A percentile compares a stretch with the other conserved stretches of the same genome.
Conservation (phyloP, 2,329 filamentous ascomycete genomes). For the Exophiala oligosperma region DNA sequence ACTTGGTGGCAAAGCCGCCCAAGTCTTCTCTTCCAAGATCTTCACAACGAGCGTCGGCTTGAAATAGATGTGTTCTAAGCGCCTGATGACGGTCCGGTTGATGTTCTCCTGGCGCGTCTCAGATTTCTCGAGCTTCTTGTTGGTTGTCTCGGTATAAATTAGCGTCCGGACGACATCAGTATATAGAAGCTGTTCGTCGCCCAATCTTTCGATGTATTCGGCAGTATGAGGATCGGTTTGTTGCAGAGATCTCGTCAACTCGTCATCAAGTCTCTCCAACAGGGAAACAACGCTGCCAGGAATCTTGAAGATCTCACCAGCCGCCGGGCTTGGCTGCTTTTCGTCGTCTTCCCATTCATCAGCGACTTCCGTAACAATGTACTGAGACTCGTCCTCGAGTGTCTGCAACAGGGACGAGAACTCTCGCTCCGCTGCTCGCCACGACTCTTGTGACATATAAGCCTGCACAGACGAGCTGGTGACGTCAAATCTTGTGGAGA, state of each 20-base stretch:
- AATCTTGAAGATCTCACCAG: constrained; percentile 81
- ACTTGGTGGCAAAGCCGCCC: constrained; percentile 71
- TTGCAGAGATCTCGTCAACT: constrained; percentile 95
- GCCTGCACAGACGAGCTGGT: constrained; percentile 69
- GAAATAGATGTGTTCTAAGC: constrained; percentile 97
- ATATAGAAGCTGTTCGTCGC: constrained; percentile 88
- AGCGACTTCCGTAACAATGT: constrained; percentile 84
- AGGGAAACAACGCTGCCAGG: constrained; percentile 94
- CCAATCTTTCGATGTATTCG: constrained; percentile 94
- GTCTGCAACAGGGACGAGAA: constrained; percentile 74
- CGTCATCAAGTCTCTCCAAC: constrained; percentile 92
- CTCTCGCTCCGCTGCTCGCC: constrained; percentile 91
- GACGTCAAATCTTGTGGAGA: constrained; percentile 93
- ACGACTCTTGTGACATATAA: constrained; percentile 93
- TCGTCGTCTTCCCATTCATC: constrained; percentile 99
- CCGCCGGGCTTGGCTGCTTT: constrained; percentile 73
- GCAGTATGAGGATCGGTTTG: constrained; percentile 97
- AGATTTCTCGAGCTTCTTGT: constrained; percentile 62
- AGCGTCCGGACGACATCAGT: constrained; percentile 85
- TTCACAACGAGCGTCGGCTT: constrained; percentile 93
- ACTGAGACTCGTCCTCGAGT: constrained; percentile 75
- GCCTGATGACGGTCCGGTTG: constrained; percentile 90
- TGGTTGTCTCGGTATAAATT: constrained; percentile 82
- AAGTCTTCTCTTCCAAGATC: constrained; percentile 91
- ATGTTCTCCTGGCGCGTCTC: constrained; percentile 80